Base-by-base conservation (phyloP, 2,329 filamentous ascomycete genomes). In the Acarospora socialis region DNA sequence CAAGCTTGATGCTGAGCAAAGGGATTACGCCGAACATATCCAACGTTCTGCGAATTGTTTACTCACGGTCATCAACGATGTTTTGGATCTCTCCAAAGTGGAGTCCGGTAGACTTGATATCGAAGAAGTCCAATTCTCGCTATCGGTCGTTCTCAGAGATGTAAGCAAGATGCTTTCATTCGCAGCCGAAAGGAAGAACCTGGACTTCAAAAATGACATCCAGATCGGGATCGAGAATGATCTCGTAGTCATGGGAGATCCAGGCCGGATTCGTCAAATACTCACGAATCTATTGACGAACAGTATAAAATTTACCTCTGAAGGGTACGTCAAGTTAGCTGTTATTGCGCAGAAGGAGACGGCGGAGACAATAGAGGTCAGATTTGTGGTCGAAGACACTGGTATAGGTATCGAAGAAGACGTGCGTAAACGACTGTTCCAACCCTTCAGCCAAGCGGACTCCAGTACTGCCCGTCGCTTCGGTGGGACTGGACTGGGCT, bases 341-440 rank as follows among this genome's bases (percentile, higher is more conserved):
- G 75, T 81, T 1, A 55, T 61, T 8, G 74, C 76, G 24, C 66
- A 73, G 36, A 66, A 63, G 25, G 76, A 84, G 48, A 71, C 70
- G 0, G 49, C 63, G 1, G 77, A 82, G 5, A 67, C 59, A 0
- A 69, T 81, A 16, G 68, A 74, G 25, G 68, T 86, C 24, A 71
- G 70, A 30, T 86, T 87, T 44, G 68, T 68, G 0, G 67, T 90
- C 4, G 70, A 80, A 49, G 81, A 90, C 43, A 81, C 77, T 0
- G 81, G 81, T 0, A 84, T 87, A 30, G 81, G 81, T 3, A 86
- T 87, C 19, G 77, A 83, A 41, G 76, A 84, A 28, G 76, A 81
- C 34, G 77, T 84, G 4, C 67, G 73, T 12, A 74, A 73, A 45
- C 68, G 68, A 21, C 60, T 87, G 1, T 90, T 87, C 55, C 75